Evolutionary conservation across 2,329 filamentous ascomycete genomes (phyloP).

Genomic region (Teratosphaeria zuluensis): DNA sequence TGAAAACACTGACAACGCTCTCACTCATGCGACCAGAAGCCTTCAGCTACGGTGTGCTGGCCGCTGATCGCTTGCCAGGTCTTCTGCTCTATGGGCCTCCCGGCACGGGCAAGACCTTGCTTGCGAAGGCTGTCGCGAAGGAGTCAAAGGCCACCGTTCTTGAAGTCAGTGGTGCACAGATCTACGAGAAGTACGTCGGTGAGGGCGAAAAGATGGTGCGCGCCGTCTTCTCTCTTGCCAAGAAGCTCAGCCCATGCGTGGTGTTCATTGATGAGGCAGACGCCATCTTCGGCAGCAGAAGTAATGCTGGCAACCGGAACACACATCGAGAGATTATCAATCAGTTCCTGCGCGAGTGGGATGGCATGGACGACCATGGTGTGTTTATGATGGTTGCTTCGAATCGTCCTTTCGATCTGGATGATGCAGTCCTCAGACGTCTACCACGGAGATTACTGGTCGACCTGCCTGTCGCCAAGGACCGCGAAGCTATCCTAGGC

Average conservation of each 20-base stretch:
- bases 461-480: slow-evolving; percentile 58
- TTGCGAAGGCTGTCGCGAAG: slow-evolving; percentile 56
- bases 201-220: slow-evolving; percentile 94
- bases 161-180: slow-evolving; percentile 79
- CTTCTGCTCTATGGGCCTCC: slow-evolving; percentile 93
- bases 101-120: slow-evolving; percentile 79
- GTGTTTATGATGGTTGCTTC: slow-evolving; percentile 98
- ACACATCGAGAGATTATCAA: slow-evolving; percentile 86
- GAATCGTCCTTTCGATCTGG: slow-evolving; percentile 88
- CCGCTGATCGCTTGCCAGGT: slow-evolving; percentile 82
- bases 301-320: slow-evolving; percentile 53
- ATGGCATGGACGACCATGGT: slow-evolving; percentile 68
- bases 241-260: slow-evolving; percentile 82
- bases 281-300: slow-evolving; percentile 73
- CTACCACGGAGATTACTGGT: slow-evolving; percentile 64
- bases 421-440: slow-evolving; percentile 73
- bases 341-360: slow-evolving; percentile 94
- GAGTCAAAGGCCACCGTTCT: slow-evolving; percentile 60
- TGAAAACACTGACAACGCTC: slow-evolving; percentile 81
- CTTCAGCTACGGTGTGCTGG: slow-evolving; percentile 91
- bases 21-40: slow-evolving; percentile 82
- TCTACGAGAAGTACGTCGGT: slow-evolving; percentile 94
- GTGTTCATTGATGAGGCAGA: slow-evolving; percentile 98
- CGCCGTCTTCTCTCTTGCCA: slow-evolving; percentile 82
- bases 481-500: slow-evolving; percentile 58